phyloP scores from a whole-genome alignment of 208 protist genomes.

The Trypanosoma congolense region DNA sequence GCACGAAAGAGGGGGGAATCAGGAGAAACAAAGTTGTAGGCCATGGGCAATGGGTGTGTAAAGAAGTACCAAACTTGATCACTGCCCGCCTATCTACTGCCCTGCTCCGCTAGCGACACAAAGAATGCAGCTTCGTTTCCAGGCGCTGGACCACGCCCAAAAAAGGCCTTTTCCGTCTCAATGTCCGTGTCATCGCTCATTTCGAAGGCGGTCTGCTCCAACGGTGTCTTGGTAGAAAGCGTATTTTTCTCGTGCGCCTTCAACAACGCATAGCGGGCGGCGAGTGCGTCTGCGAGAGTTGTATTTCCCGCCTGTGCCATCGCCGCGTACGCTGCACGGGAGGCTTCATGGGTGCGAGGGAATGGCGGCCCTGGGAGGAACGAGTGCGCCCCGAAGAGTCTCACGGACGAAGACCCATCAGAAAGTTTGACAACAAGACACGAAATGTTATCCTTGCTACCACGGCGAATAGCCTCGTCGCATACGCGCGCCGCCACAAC shows the following conservation, averaged over 20 bases:
- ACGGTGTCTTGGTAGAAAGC: conserved; percentile 38
- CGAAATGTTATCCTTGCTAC: conserved; percentile 90
- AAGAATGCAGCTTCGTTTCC: conserved; percentile 82
- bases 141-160: conserved; percentile 72
- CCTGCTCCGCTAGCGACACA: conserved; percentile 40
- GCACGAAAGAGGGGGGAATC: neutral
- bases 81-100: neutral
- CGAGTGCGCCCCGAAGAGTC: conserved; percentile 38
- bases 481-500: conserved; percentile 74
- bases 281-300: conserved; percentile 48
- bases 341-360: conserved; percentile 65
- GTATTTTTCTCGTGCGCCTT: conserved; percentile 61
- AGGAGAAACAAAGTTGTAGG: neutral
- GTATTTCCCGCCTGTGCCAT: conserved; percentile 62
- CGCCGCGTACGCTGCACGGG: conserved; percentile 55
- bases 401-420: conserved; percentile 55
- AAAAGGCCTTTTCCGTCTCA: conserved; percentile 77
- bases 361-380: conserved; percentile 80
- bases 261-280: conserved; percentile 65
- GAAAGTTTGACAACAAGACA: conserved; percentile 75
- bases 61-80: neutral
- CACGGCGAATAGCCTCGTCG: conserved; percentile 84
- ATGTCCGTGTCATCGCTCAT: conserved; percentile 86
- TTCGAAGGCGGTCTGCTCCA: conserved; percentile 81
- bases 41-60: too few species aligned